Base-by-base conservation (phyloP, 148 eudicot genomes). In the Rhododendron molle region DNA sequence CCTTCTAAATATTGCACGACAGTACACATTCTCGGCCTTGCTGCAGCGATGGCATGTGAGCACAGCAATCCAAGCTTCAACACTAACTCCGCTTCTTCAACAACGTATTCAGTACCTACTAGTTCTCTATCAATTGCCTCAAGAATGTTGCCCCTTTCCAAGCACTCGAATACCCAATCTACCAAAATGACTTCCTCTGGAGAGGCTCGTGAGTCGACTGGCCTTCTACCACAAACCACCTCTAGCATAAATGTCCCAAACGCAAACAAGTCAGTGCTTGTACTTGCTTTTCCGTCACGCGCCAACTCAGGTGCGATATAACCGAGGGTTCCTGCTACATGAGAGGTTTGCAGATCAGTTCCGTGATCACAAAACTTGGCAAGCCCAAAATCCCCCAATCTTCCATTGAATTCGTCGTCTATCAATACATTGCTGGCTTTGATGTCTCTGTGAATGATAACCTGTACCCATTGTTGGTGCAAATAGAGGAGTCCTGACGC, bases 351-450 rank as follows among this genome's bases (percentile, higher is more conserved):
- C 7, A 40, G 82, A 49, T 79, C 82, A 6, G 21, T 26, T 79
- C 82, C 62, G n/a, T 49, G 82, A 49, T 47, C 60, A 15, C 56
- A 46, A 1, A 26, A 79, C 34, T 49, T 79, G 56, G 82, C 82
- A 26, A 79, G 62, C 62, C 82, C 82, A 79, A 79, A 79, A 79
- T 79, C 82, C 7, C 82, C 82, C 7, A 79, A 26, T 28, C 60
- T 49, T 46, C 34, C 82, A 18, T 79, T 79, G 56, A 79, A 49
- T 10, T 79, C 82, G 0, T 14, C 3, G 38, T 79, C 60, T 5
- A 79, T 26, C 36, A 79, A 49, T 10, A 49, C 62, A 15, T 80
- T 77, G 80, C 54, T 44, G 32, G 80, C 80, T n/a, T 77, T 77
- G 32, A 77, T 77, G 28, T 77, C 80, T 77, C 80, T 23, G 28